Evolutionary conservation across 208 protist species (phyloP).

Genomic region (Blastocrithidia nonstop): DNA sequence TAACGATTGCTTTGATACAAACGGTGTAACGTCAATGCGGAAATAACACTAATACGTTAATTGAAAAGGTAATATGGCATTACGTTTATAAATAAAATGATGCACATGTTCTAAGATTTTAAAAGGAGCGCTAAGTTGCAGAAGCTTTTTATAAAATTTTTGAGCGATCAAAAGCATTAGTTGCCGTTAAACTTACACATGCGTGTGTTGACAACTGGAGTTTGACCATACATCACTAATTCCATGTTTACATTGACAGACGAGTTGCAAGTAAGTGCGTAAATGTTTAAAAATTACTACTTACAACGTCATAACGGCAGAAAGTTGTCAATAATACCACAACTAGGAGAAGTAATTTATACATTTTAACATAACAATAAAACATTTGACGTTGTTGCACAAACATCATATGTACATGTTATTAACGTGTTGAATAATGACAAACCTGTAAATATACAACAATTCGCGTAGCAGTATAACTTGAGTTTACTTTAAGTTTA

Average conservation of each 20-base stretch:
- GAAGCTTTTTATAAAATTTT: constrained; percentile 9
- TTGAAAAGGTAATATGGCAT: constrained; percentile 12
- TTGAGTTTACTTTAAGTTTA: constrained; percentile 13
- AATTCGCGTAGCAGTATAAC: constrained; percentile 4
- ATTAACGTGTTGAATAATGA: constrained; percentile 32
- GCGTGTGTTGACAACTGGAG: constrained; percentile 39
- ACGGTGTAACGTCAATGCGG: constrained; percentile 3
- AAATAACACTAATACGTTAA: constrained; percentile 1
- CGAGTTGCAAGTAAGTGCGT: constrained; percentile 31
- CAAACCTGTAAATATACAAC: constrained; percentile 6
- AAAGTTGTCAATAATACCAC: constrained; percentile 48
- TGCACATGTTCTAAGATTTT: constrained; percentile 57
- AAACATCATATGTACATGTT: constrained; percentile 51
- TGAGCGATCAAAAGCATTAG: constrained; percentile 7
- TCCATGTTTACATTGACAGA: constrained; percentile 18
- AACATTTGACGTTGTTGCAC: constrained; percentile 32
- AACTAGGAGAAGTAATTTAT: constrained; percentile 46
- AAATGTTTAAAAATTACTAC: constrained; percentile 49
- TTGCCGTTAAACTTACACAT: constrained; percentile 40
- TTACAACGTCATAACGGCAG: constrained; percentile 44
- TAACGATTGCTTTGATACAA: constrained; percentile 37
- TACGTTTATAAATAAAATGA: constrained; percentile 30
- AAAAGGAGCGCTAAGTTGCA: constrained; percentile 9
- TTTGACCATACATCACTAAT: constrained; percentile 43
- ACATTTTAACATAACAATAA: constrained; percentile 14